Base-by-base conservation (phyloP, 208 protist genomes). In the Leishmania mexicana region DNA sequence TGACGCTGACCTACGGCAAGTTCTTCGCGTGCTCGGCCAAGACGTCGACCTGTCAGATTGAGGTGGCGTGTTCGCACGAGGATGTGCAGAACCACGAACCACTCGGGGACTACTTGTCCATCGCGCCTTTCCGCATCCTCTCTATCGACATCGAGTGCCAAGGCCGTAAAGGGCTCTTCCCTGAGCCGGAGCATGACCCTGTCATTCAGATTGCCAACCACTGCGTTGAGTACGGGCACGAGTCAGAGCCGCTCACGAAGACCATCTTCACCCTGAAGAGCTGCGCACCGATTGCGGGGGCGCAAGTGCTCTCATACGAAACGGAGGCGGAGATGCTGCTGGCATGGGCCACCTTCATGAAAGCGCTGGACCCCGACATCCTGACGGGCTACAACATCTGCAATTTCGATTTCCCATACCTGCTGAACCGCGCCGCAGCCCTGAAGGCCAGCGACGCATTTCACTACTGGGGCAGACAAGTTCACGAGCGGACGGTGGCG, bases 181-280 rank as follows among this genome's bases (percentile, higher is more conserved):
- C 99, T 8, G 98, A 99, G 57, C 88, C 99, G 40, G 97, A 99
- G 75, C 76, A 98, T 38, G 99, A 99, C 89, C 97, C 99, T 21
- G 99, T 99, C 31, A 99, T 99, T 88, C 99, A 99, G 84, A 99
- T 99, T 73, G 98, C 99, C 0, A 99, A 99, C 83, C 92, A 99
- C 85, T 98, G 99, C 54, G 92, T 99, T 40, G 93, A 98, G 67
- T 96, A 97, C 78, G 95, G 94, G 2, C 81, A 77, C 47, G 92
- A 96, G 67, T 73, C 86, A 31, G 90, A 92, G 65, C 87, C 92
- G 72, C 85, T 97, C 21, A 83, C 89, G 1, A 90, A 91, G 83
- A 90, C 89, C 19, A 95, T 97, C 58, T 99, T 99, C 76, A 99
- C 95, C 1, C 89, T 99, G 15, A 94, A 98, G 13, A 97, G 93